phyloP scores from a whole-genome alignment of 257 asterid species.

The Datura wrightii region DNA sequence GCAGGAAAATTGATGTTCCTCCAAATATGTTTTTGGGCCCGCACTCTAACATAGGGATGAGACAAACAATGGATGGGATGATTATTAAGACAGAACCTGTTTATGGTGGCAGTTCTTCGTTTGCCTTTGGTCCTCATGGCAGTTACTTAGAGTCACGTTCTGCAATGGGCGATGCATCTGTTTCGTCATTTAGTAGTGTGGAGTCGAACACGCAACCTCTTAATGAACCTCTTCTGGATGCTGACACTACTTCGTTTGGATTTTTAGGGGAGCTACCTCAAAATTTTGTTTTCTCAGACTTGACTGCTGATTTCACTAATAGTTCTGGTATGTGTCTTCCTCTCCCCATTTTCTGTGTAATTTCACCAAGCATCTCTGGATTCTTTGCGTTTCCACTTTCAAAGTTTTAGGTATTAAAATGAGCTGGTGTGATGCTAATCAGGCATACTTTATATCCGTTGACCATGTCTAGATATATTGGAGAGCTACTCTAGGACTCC shows the following conservation, averaged over 20 bases:
- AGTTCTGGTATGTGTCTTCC: slow-evolving; percentile 49
- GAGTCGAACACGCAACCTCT: slow-evolving; percentile 68
- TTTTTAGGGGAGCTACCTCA: slow-evolving; percentile 60
- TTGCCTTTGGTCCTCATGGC: slow-evolving; percentile 57
- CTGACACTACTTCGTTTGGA: slow-evolving; percentile 64
- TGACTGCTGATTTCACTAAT: slow-evolving; percentile 58
- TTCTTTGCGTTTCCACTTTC: background rate
- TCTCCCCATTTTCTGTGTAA: slow-evolving; percentile 23
- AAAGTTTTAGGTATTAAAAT: background rate
- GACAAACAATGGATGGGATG: slow-evolving; percentile 56
- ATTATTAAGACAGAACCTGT: slow-evolving; percentile 63
- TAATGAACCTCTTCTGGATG: slow-evolving; percentile 62
- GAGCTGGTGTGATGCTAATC: slow-evolving; percentile 21
- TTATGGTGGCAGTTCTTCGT: slow-evolving; percentile 61
- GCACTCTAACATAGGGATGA: slow-evolving; percentile 58
- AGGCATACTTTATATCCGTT: slow-evolving; percentile 20
- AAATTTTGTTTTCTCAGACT: slow-evolving; percentile 58
- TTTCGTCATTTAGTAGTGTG: slow-evolving; percentile 63
- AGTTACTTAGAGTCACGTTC: slow-evolving; percentile 64
- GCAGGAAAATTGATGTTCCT: slow-evolving; percentile 51
- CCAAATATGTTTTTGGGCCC: slow-evolving; percentile 60
- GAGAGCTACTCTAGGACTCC: slow-evolving; percentile 69
- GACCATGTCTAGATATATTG: slow-evolving; percentile 57
- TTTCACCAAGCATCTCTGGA: background rate
- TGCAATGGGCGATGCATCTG: slow-evolving; percentile 68